Base-by-base conservation (phyloP, 129 eudicot species). In the Glebionis coronaria region DNA sequence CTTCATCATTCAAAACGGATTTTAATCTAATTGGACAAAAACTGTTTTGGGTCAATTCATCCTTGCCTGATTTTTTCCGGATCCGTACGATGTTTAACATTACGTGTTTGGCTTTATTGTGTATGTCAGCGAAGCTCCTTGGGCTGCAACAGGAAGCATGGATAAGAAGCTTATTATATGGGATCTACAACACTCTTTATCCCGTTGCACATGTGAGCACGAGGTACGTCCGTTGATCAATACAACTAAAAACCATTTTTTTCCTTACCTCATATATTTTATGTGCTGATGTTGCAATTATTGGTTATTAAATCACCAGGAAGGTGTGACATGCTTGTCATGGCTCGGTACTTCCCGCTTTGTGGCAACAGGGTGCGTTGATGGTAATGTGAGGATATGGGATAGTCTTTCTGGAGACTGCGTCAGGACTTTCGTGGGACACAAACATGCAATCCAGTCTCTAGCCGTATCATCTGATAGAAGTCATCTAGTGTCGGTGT, bases 131-230 rank as follows among this genome's bases (percentile, higher is more conserved):
- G 58, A n/a, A n/a, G n/a, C 90, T 29, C 86, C 86, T 49, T 83
- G 88, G 87, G 99, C 87, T 29, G 99, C 99, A 65, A 89, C 99
- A 2, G 94, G 97, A 53, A 82, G 99, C 83, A 76, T 90, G 91
- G 95, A 94, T 74, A 68, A 87, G 70, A 94, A 87, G 71, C 95
- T 94, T 19, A 82, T 89, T 12, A 80, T 94, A 3, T 94, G 99
- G 97, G 97, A 94, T 81, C 74, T 82, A 23, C 97, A 84, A 14
- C 87, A 81, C 72, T 80, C 90, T 2, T 19, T 56, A 12, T 82
- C 91, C 14, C 88, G 97, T 56, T 90, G 87, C 80, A 82, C 81
- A 44, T 94, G 97, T 66, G 90, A 84, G 19, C 99, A 94, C 29
- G 95, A 87, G 94, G 99, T 90, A 58, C 64, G 63, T 18, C 38